These are phyloP conservation scores for Lolium perenne DNA, from an alignment of 176 grass and related monocot genomes.

Conservation along the genomic window DNA sequence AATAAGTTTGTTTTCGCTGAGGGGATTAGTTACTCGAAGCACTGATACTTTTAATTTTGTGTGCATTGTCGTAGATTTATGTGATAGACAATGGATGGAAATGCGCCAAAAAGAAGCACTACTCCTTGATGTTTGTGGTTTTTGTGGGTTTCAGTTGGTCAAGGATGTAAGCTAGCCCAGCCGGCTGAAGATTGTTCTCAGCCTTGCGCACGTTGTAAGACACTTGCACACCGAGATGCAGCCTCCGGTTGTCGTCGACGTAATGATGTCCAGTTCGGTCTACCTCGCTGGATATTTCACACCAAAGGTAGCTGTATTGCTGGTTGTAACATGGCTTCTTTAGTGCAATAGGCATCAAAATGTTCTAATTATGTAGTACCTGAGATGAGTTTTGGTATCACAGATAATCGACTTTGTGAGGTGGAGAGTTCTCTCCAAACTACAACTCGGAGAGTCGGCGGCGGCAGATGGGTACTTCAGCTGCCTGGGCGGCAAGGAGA, in stretches of 20 bases:
- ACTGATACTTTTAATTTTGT: too few species aligned
- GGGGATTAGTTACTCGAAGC: too few species aligned
- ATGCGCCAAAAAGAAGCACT: too few species aligned
- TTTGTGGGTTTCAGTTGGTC: background rate
- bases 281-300: slow-evolving; percentile 85
- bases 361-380: background rate
- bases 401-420: slow-evolving; percentile 92
- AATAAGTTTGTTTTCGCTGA: too few species aligned
- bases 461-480: too few species aligned
- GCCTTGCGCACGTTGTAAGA: slow-evolving; percentile 61
- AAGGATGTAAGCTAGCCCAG: slow-evolving; percentile 70
- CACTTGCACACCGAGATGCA: slow-evolving; percentile 77
- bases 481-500: too few species aligned
- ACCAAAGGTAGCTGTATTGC: slow-evolving; percentile 57
- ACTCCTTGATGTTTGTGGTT: too few species aligned
- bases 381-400: background rate
- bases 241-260: slow-evolving; percentile 62
- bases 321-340: background rate
- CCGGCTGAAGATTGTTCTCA: slow-evolving; percentile 67
- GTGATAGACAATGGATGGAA: too few species aligned
- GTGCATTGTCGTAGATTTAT: too few species aligned
- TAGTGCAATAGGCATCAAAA: background rate
- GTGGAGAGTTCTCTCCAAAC: too few species aligned
- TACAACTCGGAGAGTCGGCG: too few species aligned
- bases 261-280: slow-evolving; percentile 65